Evolutionary conservation across 345 rosid species (phyloP).

Genomic region (Carallia pectinifolia): DNA sequence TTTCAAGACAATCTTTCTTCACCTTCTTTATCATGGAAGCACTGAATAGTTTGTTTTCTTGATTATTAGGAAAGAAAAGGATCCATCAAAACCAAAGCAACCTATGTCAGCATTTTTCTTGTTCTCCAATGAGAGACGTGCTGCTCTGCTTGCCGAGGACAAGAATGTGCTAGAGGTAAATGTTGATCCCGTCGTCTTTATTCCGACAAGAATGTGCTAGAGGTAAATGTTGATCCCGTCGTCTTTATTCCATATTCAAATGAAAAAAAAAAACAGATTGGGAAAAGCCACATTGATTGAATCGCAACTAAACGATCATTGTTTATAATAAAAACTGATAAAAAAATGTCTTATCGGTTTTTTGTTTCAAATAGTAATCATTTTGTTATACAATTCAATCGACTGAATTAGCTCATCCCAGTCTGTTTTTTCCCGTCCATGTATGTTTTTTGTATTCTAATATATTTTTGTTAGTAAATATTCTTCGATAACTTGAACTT

Average conservation of each 20-base stretch:
- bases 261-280: too few relatives aligned
- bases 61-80: conserved; percentile 69
- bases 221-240: conserved; percentile 36
- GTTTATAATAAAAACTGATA: too few relatives aligned
- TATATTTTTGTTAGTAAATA: background rate
- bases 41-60: conserved; percentile 5
- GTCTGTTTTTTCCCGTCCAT: too few relatives aligned
- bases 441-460: background rate
- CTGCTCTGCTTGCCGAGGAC: conserved; percentile 56
- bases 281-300: too few relatives aligned
- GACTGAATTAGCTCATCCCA: too few relatives aligned
- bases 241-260: too few relatives aligned
- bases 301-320: too few relatives aligned
- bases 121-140: conserved; percentile 69
- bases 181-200: background rate
- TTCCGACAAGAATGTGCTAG: conserved; percentile 50
- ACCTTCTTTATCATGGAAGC: background rate
- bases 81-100: conserved; percentile 86
- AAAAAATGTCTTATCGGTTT: too few relatives aligned
- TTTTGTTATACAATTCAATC: too few relatives aligned
- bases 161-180: conserved; percentile 64
- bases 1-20: background rate
- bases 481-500: background rate
- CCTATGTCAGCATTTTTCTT: conserved; percentile 77
- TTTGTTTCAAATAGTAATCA: too few relatives aligned